Conservation (phyloP, 345 rosid species). For the Garcia nutans region DNA sequence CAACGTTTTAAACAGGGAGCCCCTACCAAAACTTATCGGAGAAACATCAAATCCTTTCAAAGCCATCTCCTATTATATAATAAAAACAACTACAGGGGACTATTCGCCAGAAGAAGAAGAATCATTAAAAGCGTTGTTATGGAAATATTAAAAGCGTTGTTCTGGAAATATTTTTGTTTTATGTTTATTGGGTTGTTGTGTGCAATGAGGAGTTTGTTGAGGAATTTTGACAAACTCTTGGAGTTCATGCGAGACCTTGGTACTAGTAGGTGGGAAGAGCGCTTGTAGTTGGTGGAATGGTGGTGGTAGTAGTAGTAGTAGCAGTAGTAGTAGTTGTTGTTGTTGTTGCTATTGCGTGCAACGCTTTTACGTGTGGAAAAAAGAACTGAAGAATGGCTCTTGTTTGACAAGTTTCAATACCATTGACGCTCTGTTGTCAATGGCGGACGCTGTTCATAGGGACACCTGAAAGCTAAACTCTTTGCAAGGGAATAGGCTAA, state of each 20-base stretch:
- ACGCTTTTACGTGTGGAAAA: slow-evolving; percentile 3
- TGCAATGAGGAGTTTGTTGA: slow-evolving; percentile 18
- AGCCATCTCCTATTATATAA: slow-evolving; percentile 25
- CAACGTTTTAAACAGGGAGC: slow-evolving; percentile 15
- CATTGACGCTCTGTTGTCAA: background rate
- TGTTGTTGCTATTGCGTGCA: background rate
- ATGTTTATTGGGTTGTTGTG: background rate
- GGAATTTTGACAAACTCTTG: slow-evolving; percentile 21
- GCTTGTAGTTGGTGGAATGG: background rate
- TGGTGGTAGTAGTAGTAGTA: background rate
- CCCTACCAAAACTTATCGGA: slow-evolving; percentile 12
- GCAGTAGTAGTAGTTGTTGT: no score
- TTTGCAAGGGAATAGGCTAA: no score
- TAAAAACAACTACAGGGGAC: no score
- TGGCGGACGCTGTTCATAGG: no score
- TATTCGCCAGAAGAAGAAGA: background rate
- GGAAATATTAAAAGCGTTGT: no score
- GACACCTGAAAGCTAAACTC: no score
- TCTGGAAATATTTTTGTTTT: background rate
- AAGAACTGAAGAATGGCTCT: background rate
- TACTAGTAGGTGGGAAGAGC: background rate
- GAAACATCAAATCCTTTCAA: slow-evolving; percentile 9
- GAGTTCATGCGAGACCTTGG: background rate
- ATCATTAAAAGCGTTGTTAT: background rate
- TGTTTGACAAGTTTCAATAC: background rate